Base-by-base conservation (phyloP, 192 early-diverging fungal species). In the Coemansia sp. region DNA sequence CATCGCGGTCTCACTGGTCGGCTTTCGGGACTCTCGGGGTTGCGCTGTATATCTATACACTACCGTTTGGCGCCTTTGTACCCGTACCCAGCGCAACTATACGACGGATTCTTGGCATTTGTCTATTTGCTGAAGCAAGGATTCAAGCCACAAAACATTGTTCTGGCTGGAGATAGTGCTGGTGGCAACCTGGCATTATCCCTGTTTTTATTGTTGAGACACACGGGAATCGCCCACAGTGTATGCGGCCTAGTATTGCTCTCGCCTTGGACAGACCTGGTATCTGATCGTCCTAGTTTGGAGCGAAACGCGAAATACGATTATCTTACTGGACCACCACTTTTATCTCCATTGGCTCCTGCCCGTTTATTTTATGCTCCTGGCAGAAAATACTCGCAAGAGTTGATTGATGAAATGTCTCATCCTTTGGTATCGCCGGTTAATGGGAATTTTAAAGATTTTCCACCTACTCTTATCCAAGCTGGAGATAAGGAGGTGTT, bases 121-220 rank as follows among this genome's bases (percentile, higher is more conserved):
- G 52, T 69, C 8, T 82, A 87, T 60, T 66, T 92, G 35, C 74
- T 86, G 30, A 77, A 84, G 26, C 84, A 84, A 42, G 85, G 86
- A 3, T 89, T 90, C 63, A 58, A 79, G 42, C 86, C 88, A 2
- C 63, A 80, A 46, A 85, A 89, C 58, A 87, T 92, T 62, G 75
- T 89, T 2, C 59, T 89, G 33, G 84, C 86, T 11, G 91, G 91
- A 11, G 91, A 92, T 64, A 88, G 88, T 66, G 87, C 91, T 0
- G 91, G 91, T 23, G 90, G 90, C n/a, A 89, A 91, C 43, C 64
- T 92, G 46, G 63, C 72, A 9, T 38, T 92, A n/a, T 82, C 86
- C 16, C 42, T 91, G 76, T 57, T 88, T 43, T 77, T 89, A 69
- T 87, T 89, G 58, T 75, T 91, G 28, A 74, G 88, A 8, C 88